Evolutionary conservation across 1,284 basidiomycete genomes (phyloP).

Genomic region (Pseudozyma sp.): DNA sequence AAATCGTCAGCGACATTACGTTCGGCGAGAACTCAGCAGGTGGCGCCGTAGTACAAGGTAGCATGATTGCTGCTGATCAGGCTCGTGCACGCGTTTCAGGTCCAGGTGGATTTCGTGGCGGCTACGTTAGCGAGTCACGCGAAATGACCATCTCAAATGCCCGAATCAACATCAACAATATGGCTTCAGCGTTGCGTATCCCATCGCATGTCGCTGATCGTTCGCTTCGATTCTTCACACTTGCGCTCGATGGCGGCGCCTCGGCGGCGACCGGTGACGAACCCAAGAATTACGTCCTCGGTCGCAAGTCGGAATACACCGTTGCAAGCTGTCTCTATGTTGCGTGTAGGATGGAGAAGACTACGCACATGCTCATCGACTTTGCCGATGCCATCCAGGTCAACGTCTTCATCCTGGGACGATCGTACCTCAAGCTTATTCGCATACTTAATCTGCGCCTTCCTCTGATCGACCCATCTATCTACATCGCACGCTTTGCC

Average conservation of each 20-base stretch:
- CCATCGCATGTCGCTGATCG: slow-evolving; percentile 83
- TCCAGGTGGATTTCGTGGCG: slow-evolving; percentile 63
- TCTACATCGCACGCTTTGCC: slow-evolving; percentile 96
- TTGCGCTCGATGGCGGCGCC: slow-evolving; percentile 83
- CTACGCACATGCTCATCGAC: slow-evolving; percentile 97
- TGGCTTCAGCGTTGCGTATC: slow-evolving; percentile 81
- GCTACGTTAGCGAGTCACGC: slow-evolving; percentile 70
- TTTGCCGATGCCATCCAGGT: slow-evolving; percentile 77
- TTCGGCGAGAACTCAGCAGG: slow-evolving; percentile 94
- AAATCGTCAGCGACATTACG: slow-evolving; percentile 90
- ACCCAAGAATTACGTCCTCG: slow-evolving; percentile 70
- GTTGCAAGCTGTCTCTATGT: slow-evolving; percentile 96
- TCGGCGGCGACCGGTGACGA: slow-evolving; percentile 56
- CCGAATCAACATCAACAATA: slow-evolving; percentile 81
- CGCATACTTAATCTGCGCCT: slow-evolving; percentile 85
- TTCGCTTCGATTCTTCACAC: slow-evolving; percentile 88
- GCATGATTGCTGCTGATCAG: slow-evolving; percentile 89
- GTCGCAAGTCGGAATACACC: slow-evolving; percentile 90
- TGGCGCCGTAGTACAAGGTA: slow-evolving; percentile 93
- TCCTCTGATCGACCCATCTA: slow-evolving; percentile 92
- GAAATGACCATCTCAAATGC: slow-evolving; percentile 91
- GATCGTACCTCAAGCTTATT: slow-evolving; percentile 93
- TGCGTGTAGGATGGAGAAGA: slow-evolving; percentile 88
- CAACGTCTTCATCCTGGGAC: slow-evolving; percentile 96
- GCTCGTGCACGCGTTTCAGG: slow-evolving; percentile 72